These are phyloP conservation scores for Dendrothele bispora DNA, from an alignment of 768 basidiomycete species.

Conservation along the genomic window DNA sequence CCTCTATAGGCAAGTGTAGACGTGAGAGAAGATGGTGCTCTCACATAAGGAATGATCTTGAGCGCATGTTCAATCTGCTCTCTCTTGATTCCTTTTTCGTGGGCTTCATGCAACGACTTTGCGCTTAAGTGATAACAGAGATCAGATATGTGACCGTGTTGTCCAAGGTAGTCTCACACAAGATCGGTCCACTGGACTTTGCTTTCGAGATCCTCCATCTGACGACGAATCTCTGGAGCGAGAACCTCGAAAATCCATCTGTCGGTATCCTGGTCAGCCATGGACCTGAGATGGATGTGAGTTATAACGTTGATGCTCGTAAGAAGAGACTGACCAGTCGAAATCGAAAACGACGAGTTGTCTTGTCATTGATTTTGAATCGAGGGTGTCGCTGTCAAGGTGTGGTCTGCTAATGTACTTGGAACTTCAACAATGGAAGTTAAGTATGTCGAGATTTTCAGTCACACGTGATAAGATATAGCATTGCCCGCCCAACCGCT, in stretches of 20 bases:
- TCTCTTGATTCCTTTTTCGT: constrained; percentile 64
- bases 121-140: constrained; percentile 41
- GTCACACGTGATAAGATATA: too few species aligned
- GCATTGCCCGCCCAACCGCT: too few species aligned
- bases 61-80: constrained; percentile 80
- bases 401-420: too few species aligned
- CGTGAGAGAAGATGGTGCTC: constrained; percentile 21
- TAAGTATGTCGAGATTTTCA: too few species aligned
- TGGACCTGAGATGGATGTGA: constrained; percentile 53
- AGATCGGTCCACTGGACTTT: constrained; percentile 91
- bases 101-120: constrained; percentile 69
- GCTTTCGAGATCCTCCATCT: constrained; percentile 67
- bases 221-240: constrained; percentile 78
- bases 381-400: too few species aligned
- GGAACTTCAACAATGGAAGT: too few species aligned
- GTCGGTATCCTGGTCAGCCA: constrained; percentile 96
- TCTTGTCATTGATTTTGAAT: constrained; percentile 35
- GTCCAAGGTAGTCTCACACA: constrained; percentile 70
- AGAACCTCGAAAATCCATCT: constrained; percentile 91
- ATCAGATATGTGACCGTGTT: neutral
- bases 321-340: constrained; percentile 68
- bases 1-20: neutral
- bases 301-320: neutral
- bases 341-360: constrained; percentile 95
- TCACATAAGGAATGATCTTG: constrained; percentile 81